These are phyloP conservation scores for Penicillium silybi DNA, from an alignment of 495 filamentous ascomycete genomes.

Conservation along the genomic window DNA sequence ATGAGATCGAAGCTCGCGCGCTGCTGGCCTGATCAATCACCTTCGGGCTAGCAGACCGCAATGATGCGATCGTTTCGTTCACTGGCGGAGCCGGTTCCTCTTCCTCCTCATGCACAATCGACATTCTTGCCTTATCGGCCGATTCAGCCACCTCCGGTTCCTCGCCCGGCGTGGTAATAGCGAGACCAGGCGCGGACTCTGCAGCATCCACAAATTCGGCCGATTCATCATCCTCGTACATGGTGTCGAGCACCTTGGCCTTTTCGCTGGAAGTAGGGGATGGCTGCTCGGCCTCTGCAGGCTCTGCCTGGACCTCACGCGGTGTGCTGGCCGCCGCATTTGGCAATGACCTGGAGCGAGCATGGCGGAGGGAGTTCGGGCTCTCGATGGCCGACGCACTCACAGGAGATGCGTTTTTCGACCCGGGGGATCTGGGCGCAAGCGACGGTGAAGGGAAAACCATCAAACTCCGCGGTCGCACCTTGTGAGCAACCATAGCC, in stretches of 20 bases:
- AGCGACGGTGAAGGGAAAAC: conserved; percentile 41
- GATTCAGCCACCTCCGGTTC: conserved; percentile 8
- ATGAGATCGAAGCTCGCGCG: conserved; percentile 20
- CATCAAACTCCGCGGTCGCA: conserved; percentile 62
- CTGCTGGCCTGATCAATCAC: conserved; percentile 20
- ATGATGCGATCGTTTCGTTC: conserved; percentile 19
- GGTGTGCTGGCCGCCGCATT: conserved; percentile 26
- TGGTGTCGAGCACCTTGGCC: conserved; percentile 36
- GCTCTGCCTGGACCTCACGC: conserved; percentile 16
- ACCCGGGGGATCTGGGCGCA: conserved; percentile 31
- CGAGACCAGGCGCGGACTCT: conserved; percentile 19
- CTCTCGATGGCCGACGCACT: conserved; percentile 24
- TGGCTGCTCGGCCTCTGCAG: conserved; percentile 14
- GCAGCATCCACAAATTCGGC: conserved; percentile 26
- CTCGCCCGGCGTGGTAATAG: conserved; percentile 18
- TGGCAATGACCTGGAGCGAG: conserved; percentile 54
- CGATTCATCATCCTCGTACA: conserved; percentile 42
- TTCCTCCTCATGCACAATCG: conserved; percentile 24
- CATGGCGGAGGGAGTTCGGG: conserved; percentile 31
- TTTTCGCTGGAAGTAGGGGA: conserved; percentile 34
- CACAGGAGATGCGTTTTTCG: conserved; percentile 28
- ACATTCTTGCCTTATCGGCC: conserved; percentile 19
- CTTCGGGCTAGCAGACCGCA: conserved; percentile 15
- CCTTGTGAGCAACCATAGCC: conserved; percentile 42
- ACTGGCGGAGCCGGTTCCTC: conserved; percentile 16